A percentile compares a stretch with the other conserved stretches of the same genome.
phyloP scores from a whole-genome alignment of 2,329 filamentous ascomycete genomes.

The Hirsutella rhossiliensis region DNA sequence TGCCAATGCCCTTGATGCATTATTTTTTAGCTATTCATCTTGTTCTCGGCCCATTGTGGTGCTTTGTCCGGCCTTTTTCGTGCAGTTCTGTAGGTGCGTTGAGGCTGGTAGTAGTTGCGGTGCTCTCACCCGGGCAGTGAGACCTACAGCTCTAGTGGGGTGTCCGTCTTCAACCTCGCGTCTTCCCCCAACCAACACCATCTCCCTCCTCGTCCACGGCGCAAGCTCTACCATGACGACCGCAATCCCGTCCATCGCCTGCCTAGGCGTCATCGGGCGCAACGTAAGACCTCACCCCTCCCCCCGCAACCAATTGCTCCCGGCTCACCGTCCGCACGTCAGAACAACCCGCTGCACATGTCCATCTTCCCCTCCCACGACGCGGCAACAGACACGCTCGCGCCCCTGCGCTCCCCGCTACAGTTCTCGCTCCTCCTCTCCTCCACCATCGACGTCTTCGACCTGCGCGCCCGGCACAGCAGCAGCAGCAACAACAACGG shows the following conservation, averaged over 20 bases:
- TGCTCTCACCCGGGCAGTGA: no score
- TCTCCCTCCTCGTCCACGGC: background rate
- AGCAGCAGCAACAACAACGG: no score
- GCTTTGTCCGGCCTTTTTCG: no score
- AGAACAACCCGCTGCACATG: conserved; percentile 96
- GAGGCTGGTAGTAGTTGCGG: no score
- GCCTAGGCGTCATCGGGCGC: conserved; percentile 86
- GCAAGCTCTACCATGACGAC: conserved; percentile 34
- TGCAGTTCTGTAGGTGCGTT: no score
- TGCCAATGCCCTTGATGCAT: no score
- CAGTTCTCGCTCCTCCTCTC: conserved; percentile 89
- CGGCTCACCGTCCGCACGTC: conserved; percentile 1
- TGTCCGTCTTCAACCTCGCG: no score
- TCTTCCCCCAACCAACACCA: no score
- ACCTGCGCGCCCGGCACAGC: conserved; percentile 65
- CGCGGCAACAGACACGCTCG: conserved; percentile 36
- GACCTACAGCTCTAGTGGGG: no score
- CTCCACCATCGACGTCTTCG: conserved; percentile 87
- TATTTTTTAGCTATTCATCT: no score
- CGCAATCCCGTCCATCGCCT: conserved; percentile 71
- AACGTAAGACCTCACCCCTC: conserved; percentile 49
- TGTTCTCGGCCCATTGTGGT: no score
- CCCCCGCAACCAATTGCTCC: background rate
- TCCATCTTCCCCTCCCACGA: conserved; percentile 73
- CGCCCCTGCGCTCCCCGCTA: conserved; percentile 57